Evolutionary conservation across 257 asterid species (phyloP).

Genomic region (Thymus mandschuricus): DNA sequence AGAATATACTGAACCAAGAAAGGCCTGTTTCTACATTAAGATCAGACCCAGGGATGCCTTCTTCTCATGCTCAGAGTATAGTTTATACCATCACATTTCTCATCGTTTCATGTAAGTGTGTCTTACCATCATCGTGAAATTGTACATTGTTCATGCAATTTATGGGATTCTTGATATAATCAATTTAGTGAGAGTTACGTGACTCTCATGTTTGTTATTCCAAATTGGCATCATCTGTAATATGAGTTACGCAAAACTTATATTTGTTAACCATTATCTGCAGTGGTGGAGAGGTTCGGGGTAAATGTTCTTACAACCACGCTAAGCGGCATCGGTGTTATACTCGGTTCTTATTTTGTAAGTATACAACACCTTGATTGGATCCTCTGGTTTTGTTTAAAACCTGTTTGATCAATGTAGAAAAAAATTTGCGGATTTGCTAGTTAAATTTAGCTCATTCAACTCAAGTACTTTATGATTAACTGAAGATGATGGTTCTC

Average conservation of each 20-base stretch:
- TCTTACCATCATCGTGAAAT: not conserved
- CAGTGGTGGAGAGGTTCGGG: conserved; percentile 66
- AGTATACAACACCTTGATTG: conserved; percentile 31
- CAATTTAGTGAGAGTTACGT: not conserved
- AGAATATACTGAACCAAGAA: conserved; percentile 66
- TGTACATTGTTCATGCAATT: conserved; percentile 7
- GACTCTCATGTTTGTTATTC: too few species aligned
- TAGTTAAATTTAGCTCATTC: too few species aligned
- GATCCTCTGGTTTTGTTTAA: too few species aligned
- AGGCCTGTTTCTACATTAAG: conserved; percentile 65
- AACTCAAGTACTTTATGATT: too few species aligned
- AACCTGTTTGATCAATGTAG: too few species aligned
- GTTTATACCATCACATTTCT: conserved; percentile 47
- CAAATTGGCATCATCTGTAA: too few species aligned
- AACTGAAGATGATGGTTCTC: too few species aligned
- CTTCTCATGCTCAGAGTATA: conserved; percentile 82
- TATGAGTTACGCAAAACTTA: too few species aligned
- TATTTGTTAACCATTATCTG: conserved; percentile 26
- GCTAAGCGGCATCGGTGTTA: conserved; percentile 41
- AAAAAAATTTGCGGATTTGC: too few species aligned
- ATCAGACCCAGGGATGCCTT: conserved; percentile 96
- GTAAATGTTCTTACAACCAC: conserved; percentile 51
- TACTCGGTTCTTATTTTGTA: conserved; percentile 70
- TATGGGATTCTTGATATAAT: conserved; percentile 14
- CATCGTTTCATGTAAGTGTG: conserved; percentile 54